Conservation (phyloP, 768 basidiomycete genomes). For the Filobasidium floriforme region DNA sequence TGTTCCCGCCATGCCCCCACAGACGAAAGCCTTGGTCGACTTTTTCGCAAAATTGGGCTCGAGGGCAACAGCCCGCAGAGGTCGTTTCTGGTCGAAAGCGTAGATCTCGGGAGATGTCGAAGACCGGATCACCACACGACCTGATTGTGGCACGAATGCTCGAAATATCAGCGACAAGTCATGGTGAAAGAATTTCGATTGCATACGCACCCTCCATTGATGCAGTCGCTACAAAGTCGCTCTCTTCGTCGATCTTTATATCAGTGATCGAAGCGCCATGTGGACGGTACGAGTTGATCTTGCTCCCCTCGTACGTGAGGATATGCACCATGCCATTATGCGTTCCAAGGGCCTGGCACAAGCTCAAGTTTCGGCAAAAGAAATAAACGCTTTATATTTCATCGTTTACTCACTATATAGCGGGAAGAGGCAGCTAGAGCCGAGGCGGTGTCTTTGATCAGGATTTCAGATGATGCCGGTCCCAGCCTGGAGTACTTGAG, state of each 20-base stretch:
- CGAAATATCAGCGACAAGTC: background rate
- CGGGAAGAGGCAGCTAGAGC: constrained; percentile 68
- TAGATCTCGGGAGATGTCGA: constrained; percentile 71
- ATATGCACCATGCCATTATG: constrained; percentile 88
- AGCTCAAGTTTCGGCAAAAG: too few relatives aligned
- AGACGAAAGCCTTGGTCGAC: constrained; percentile 69
- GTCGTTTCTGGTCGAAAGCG: constrained; percentile 81
- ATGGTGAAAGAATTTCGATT: background rate
- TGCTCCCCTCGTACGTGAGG: constrained; percentile 66
- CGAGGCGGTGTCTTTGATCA: constrained; percentile 84
- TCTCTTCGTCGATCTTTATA: constrained; percentile 71
- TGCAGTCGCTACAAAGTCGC: constrained; percentile 83
- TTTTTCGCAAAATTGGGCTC: constrained; percentile 83
- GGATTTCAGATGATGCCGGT: constrained; percentile 63
- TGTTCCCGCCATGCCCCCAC: constrained; percentile 82
- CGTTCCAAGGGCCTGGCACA: constrained; percentile 71
- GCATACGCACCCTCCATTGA: constrained; percentile 74
- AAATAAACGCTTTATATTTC: background rate
- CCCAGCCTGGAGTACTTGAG: constrained; percentile 82
- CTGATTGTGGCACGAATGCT: constrained; percentile 48
- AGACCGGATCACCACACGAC: constrained; percentile 83
- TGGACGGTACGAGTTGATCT: constrained; percentile 81
- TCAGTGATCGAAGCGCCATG: constrained; percentile 82
- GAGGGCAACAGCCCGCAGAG: constrained; percentile 78
- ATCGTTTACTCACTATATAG: constrained; percentile 54